A percentile compares a stretch with the other conserved stretches of the same genome.
Evolutionary conservation across 768 basidiomycete species (phyloP).

Genomic region (Leccinum fibrillosum): DNA sequence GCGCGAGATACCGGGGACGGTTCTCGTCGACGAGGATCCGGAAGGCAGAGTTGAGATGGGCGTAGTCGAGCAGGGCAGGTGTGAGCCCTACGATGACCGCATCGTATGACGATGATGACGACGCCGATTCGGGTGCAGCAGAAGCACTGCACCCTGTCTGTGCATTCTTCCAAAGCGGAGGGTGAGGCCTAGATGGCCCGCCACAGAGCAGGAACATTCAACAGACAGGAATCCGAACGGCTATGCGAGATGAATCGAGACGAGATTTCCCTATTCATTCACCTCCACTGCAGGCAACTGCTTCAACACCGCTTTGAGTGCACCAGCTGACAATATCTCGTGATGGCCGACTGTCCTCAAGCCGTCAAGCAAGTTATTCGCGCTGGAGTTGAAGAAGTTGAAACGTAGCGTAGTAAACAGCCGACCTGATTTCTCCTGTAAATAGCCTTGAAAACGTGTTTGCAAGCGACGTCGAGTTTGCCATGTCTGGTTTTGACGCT

Average conservation of each 20-base stretch:
- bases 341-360: too few species aligned
- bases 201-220: neutral
- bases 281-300: constrained; percentile 10
- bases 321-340: too few species aligned
- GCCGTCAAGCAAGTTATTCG: too few species aligned
- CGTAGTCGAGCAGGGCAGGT: constrained; percentile 49
- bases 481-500: neutral
- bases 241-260: neutral
- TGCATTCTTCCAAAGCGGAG: constrained; percentile 45
- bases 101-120: constrained; percentile 36
- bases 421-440: too few species aligned
- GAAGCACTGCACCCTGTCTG: neutral
- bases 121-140: neutral
- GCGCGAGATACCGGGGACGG: constrained; percentile 14
- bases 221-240: neutral
- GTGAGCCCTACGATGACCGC: constrained; percentile 68
- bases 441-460: too few species aligned
- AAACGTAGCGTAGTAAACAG: too few species aligned
- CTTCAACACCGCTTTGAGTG: too few species aligned
- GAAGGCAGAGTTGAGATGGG: constrained; percentile 60
- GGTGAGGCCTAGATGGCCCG: constrained; percentile 39
- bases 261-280: too few species aligned
- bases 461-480: too few species aligned
- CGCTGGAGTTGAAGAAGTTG: too few species aligned
- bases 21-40: constrained; percentile 52